These are phyloP conservation scores for Pyrenophora graminea DNA, from an alignment of 2,329 filamentous ascomycete genomes.

Conservation along the genomic window DNA sequence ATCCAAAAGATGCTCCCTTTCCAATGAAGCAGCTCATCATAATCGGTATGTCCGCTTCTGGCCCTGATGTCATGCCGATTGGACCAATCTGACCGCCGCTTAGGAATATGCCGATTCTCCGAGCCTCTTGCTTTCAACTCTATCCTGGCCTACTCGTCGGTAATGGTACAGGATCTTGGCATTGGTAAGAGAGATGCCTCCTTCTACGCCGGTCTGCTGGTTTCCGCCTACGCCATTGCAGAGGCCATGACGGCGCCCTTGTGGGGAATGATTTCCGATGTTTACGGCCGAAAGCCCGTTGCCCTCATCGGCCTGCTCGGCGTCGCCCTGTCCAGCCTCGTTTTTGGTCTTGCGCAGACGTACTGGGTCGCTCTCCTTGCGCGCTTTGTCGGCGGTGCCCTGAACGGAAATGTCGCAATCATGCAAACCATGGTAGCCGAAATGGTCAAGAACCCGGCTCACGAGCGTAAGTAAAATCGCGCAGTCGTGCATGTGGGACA, in stretches of 20 bases:
- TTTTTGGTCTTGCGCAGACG: constrained; percentile 80
- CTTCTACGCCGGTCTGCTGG: constrained; percentile 83
- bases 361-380: constrained; percentile 83
- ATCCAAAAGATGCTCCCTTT: constrained; percentile 47
- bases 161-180: constrained; percentile 47
- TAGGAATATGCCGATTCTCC: constrained; percentile 88
- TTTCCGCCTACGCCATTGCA: constrained; percentile 85
- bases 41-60: constrained; percentile 38
- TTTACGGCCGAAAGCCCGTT: constrained; percentile 49
- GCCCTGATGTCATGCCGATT: constrained; percentile 26
- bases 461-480: constrained; percentile 70
- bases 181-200: constrained; percentile 58
- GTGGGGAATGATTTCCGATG: constrained; percentile 48
- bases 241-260: constrained; percentile 82
- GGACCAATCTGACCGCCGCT: constrained; percentile 21
- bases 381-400: constrained; percentile 74
- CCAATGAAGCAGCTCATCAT: constrained; percentile 54
- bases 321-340: constrained; percentile 79
- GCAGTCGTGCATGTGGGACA: not conserved
- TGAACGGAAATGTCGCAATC: constrained; percentile 91
- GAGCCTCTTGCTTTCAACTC: constrained; percentile 93
- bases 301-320: constrained; percentile 64
- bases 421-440: constrained; percentile 95
- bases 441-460: constrained; percentile 81
- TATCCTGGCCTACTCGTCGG: constrained; percentile 77